Evolutionary conservation across 805 yeast species (phyloP), one percentile per base, ranked within the genome.

Genomic region (Kodamaea fukazawae): DNA sequence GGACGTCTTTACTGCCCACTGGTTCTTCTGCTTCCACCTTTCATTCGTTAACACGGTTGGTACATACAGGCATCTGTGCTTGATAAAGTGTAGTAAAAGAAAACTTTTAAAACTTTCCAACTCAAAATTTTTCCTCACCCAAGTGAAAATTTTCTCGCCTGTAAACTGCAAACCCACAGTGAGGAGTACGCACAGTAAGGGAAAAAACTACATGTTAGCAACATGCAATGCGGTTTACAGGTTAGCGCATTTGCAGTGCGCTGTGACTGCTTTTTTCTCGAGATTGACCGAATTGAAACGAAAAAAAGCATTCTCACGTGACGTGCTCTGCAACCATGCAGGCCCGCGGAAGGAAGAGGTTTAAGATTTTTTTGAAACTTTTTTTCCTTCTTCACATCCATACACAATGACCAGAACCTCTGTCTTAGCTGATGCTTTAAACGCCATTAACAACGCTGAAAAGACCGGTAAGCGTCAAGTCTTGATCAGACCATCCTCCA

Each of bases 31-130:
- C 7, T 20, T 6, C 23, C 23, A 20, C 23, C 8, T 6, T 20
- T 20, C 23, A 20, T 20, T 20, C 34, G 15, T 27, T 16, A 27
- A 29, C 27, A 16, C 10, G 28, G 8, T 28, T 16, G 38, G 53
- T 65, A 63, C 70, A 59, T 62, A 67, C 72, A 61, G 71, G 71
- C 72, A 67, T 67, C 69, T 60, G 57, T 51, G 49, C 46, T 44
- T 40, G 43, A 20, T 20, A 20, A 28, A 29, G 36, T 38, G 39
- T 37, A 46, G 32, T 42, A 43, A 37, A 38, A 36, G 40, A 41
- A 38, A 38, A 34, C 29, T 33, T 23, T 13, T 25, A 22, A 22
- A 34, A 18, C 23, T 11, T 29, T 13, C 23, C 23, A 20, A 20
- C 22, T 34, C 15, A 12, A 29, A 39, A 34, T 18, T 34, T 39